Base-by-base conservation (phyloP, 805 yeast species). In the Zygoascus ofunaensis region DNA sequence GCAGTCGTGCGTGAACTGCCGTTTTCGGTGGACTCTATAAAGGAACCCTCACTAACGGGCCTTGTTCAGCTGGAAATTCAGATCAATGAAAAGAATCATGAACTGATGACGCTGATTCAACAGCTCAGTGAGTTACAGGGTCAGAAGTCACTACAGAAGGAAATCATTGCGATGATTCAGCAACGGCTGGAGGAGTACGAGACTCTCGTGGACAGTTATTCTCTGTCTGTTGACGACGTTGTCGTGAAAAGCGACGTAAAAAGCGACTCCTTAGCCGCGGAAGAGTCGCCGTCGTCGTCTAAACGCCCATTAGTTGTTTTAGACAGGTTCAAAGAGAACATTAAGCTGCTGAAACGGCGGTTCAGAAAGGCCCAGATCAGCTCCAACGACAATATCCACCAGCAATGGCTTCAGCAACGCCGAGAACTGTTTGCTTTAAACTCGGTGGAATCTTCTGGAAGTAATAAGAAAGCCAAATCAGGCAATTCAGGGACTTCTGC, bases 281-380 rank as follows among this genome's bases (percentile, higher is more conserved):
- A n/a, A n/a, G 46, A 43, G 24, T 15, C 28, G 5, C 42, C 12
- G 10, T 30, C 33, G 5, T 32, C 41, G 20, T 19, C 19, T 2
- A 46, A 39, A 26, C 42, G 28, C 2, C 43, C 47, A 24, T 20
- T 39, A 3, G 56, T 52, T 4, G 42, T 48, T 7, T 35, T 53
- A n/a, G 56, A 52, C 35, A 48, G 45, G 28, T 15, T 51, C 19
- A 17, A 23, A 15, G 56, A 53, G 39, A 48, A 50, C 20, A 18
- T 49, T 21, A 37, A 42, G 34, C 41, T 50, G 5, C 47, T 50
- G 2, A 43, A 41, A 35, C 36, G 32, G 24, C 30, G 44, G 23
- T 55, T 52, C 37, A 43, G 59, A 14, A 37, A 34, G 32, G 55
- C 57, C 3, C 57, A 53, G 43, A 37, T 54, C 4, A 50, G 52